A percentile compares a stretch with the other conserved stretches of the same genome.
These are phyloP conservation scores for Oryza brachyantha DNA, from an alignment of 176 grass and related monocot species.

Conservation along the genomic window DNA sequence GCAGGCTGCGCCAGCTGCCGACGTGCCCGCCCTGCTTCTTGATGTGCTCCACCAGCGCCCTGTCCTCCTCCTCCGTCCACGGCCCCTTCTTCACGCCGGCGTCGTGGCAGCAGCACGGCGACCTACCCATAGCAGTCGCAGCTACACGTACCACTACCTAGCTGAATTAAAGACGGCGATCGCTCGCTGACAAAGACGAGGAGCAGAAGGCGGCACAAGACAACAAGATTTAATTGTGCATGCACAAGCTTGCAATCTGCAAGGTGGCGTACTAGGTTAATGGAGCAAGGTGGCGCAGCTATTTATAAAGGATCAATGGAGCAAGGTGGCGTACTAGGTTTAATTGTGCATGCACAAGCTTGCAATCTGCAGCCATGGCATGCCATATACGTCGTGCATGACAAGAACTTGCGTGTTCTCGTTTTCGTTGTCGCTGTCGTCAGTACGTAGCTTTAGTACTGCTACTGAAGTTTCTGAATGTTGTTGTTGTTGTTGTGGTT, in stretches of 20 bases:
- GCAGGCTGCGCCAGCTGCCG: conserved; percentile 57
- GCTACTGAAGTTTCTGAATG: neutral
- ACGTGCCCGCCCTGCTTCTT: conserved; percentile 40
- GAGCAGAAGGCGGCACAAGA: neutral
- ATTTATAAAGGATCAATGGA: conserved; percentile 15
- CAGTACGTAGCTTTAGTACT: neutral
- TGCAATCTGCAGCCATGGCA: neutral
- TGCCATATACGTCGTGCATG: neutral
- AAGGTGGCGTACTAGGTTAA: too few relatives aligned
- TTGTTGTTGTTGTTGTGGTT: too few relatives aligned
- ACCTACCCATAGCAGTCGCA: conserved; percentile 38
- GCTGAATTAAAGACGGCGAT: neutral
- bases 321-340: neutral
- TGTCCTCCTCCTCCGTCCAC: conserved; percentile 77
- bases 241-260: too few relatives aligned
- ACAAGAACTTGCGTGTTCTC: neutral
- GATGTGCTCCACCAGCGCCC: conserved; percentile 46
- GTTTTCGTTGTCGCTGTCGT: neutral
- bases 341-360: neutral
- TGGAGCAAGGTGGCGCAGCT: too few relatives aligned
- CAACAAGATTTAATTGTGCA: too few relatives aligned
- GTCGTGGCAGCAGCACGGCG: conserved; percentile 64
- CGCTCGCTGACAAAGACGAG: neutral
- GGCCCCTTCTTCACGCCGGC: conserved; percentile 53
- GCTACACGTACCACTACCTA: neutral